Evolutionary conservation across 2,329 filamentous ascomycete species (phyloP), one percentile per base, ranked within the genome.

Genomic region (Phialophora chinensis): DNA sequence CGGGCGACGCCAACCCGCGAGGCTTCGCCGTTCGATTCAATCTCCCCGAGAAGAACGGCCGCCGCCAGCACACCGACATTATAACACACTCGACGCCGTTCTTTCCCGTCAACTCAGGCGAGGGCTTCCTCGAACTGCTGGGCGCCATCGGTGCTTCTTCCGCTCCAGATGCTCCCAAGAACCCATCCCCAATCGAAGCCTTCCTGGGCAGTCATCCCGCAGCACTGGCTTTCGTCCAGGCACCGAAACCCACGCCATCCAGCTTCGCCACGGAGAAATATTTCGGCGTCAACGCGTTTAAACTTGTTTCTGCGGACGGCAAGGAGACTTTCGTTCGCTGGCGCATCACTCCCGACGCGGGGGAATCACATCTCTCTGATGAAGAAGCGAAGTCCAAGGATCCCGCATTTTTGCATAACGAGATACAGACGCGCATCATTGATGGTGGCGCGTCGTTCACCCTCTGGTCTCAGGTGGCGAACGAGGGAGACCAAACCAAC

Each of bases 11-110:
- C 67, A 81, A 82, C 66, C 84, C 84, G 0, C 80, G 80, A 6
- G 84, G 83, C 27, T 73, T 85, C 4, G 83, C 78, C 3, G 72
- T 85, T 35, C 81, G 84, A 1, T 86, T 86, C 73, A 70, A 79
- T 20, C 78, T 85, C 2, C 74, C 75, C 11, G 66, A 73, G 44
- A 73, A 75, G 3, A 69, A 71, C 6, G 76, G 78, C 1, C 77
- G 80, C 14, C 78, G 78, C 54, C 74, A 78, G 23, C 85, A 88
- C 74, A 87, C 85, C 1, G 85, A 88, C 72, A 83, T 88, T 69
- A 77, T 88, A 59, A 75, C 79, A 0, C 85, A 87, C 74, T 83
- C 80, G 0, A 83, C 82, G 0, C 78, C 81, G 1, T 81, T 78
- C 73, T 87, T 87, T 74, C 85, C 85, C 0, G 80, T 79, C 0